phyloP scores from a whole-genome alignment of 257 asterid species.

The Ilex aquifolium region DNA sequence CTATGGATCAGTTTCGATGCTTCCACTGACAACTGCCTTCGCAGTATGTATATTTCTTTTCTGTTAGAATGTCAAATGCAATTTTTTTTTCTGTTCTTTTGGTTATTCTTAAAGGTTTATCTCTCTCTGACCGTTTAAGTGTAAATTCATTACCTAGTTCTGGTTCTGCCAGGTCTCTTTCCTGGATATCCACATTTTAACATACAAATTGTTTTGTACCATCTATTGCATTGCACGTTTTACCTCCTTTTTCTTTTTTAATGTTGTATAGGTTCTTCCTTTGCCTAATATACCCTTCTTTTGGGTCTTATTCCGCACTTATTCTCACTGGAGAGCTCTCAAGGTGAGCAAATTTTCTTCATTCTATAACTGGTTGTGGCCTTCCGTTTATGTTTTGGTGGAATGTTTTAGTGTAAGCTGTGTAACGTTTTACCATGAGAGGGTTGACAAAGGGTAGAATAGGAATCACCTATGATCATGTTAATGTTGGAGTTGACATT shows the following conservation, averaged over 20 bases:
- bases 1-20: conserved; percentile 69
- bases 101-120: neutral
- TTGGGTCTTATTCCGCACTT: conserved; percentile 90
- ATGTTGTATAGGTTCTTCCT: conserved; percentile 68
- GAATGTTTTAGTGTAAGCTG: neutral
- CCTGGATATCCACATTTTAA: too few species aligned
- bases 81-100: neutral
- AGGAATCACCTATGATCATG: neutral
- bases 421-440: neutral
- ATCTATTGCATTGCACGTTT: neutral
- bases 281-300: conserved; percentile 98
- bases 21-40: conserved; percentile 75
- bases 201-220: neutral
- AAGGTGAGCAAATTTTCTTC: conserved; percentile 43
- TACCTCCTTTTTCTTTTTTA: neutral
- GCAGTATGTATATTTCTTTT: conserved; percentile 36
- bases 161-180: too few species aligned
- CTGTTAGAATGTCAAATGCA: neutral
- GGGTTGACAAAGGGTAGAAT: neutral
- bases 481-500: neutral
- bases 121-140: too few species aligned
- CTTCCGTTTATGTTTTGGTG: neutral
- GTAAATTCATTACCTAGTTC: too few species aligned
- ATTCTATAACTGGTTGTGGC: neutral
- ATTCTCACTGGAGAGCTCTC: conserved; percentile 98